Evolutionary conservation across 331 rosid genomes (phyloP).

Genomic region (Erythrophleum ivorense): DNA sequence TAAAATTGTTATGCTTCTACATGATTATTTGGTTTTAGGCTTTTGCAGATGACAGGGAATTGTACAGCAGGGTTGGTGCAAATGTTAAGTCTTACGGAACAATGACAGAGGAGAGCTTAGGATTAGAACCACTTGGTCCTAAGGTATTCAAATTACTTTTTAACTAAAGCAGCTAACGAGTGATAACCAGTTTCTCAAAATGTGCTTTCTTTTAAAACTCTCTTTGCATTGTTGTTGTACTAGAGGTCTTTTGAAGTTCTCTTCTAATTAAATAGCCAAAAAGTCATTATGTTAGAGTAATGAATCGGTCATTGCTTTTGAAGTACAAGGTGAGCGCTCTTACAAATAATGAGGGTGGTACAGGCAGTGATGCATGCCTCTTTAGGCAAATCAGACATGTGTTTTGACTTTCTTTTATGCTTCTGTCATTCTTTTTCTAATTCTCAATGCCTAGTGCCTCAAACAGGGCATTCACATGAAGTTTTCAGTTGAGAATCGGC

Average conservation of each 20-base stretch:
- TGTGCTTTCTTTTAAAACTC: neutral
- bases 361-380: conserved; percentile 8
- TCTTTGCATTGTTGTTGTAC: conserved; percentile 6
- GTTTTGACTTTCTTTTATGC: neutral
- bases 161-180: conserved; percentile 23
- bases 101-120: conserved; percentile 59
- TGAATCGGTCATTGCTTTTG: neutral
- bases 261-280: conserved; percentile 8
- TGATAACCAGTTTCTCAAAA: conserved; percentile 3
- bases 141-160: conserved; percentile 55
- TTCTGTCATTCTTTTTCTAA: conserved; percentile 3
- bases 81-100: conserved; percentile 40
- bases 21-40: conserved; percentile 56
- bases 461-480: neutral
- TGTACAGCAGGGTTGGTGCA: conserved; percentile 38
- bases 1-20: conserved; percentile 15
- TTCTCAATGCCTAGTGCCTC: neutral
- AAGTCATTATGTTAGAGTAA: neutral
- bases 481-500: conserved; percentile 18
- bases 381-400: conserved; percentile 14
- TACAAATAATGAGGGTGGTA: neutral
- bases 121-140: conserved; percentile 75
- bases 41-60: conserved; percentile 58
- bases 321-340: neutral
- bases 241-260: conserved; percentile 22